Evolutionary conservation across 805 yeast genomes (phyloP).

Genomic region (Danielia oregonensis): DNA sequence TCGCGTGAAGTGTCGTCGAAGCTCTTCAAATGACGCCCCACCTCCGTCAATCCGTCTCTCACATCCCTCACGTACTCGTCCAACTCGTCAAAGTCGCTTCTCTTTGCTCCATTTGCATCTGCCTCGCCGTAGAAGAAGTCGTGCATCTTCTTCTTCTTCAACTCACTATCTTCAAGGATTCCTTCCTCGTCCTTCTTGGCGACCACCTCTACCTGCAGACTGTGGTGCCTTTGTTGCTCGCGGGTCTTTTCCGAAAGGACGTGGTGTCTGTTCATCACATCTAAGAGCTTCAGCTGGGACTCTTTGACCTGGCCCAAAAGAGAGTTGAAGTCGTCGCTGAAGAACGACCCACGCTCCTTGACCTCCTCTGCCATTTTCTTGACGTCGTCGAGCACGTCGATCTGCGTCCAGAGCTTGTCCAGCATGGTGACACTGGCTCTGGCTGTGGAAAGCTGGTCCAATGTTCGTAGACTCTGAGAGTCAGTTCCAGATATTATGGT

Average conservation of each 20-base stretch:
- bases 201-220: conserved; percentile 6
- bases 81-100: conserved; percentile 46
- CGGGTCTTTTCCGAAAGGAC: conserved; percentile 16
- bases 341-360: conserved; percentile 42
- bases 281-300: conserved; percentile 46
- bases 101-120: conserved; percentile 22
- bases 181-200: conserved; percentile 6
- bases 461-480: conserved; percentile 21
- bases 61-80: conserved; percentile 48
- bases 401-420: conserved; percentile 82
- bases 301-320: conserved; percentile 51
- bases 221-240: conserved; percentile 9
- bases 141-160: conserved; percentile 12
- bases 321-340: conserved; percentile 47
- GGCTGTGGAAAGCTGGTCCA: conserved; percentile 52
- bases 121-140: conserved; percentile 11
- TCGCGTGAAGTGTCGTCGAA: conserved; percentile 44
- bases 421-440: conserved; percentile 61
- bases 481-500: conserved; percentile 5
- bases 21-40: conserved; percentile 47
- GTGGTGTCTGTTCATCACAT: conserved; percentile 29
- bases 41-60: conserved; percentile 44
- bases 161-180: conserved; percentile 9
- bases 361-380: conserved; percentile 51
- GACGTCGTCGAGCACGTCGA: conserved; percentile 81